Base-by-base conservation (phyloP, 768 basidiomycete species). In the Stropharia rugosoannulata region DNA sequence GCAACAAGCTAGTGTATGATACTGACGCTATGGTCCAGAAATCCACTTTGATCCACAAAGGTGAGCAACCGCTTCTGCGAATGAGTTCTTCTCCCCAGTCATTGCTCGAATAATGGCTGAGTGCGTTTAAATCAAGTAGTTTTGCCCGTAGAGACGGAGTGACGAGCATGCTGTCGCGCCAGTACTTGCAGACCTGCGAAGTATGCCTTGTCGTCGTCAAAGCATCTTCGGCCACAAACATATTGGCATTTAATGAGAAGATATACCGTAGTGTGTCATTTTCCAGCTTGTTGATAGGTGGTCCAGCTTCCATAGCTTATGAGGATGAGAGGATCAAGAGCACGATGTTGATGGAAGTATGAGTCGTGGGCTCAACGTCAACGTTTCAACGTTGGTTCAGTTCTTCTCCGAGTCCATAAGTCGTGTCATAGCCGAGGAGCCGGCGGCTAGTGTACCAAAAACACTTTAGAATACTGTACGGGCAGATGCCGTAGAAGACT, bases 151-250 rank as follows among this genome's bases (percentile, higher is more conserved):
- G 10, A 7, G 41, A 19, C 3, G 49, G 40, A 5, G 49, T 22
- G 13, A 38, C 40, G 40, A 56, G 39, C 15, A 56, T 29, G 6
- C 49, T 15, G 19, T 43, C 32, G 2, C 49, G 48, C 55, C 49
- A 56, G 4, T 50, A 36, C 7, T 15, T 27, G 32, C 55, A 56
- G 4, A 56, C 55, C 19, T 56, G 55, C 4, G 49, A 56, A 13
- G 47, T 42, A 13, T 13, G 5, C 10, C 46, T 38, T 18, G 55
- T 49, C 8, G 13, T 50, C 7, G 16, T 18, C 16, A 56, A 47
- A 56, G 55, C 55, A 4, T 22, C 15, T 5, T 16, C 1, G 32
- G 40, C 11, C 10, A 39, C 35, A 40, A 43, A 54, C 43, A 54
- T 50, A 41, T 49, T 40, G 7, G 55, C 40, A 13, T 49, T 56